Evolutionary conservation across 139 green algal species (phyloP).

Genomic region (Astrephomene gubernaculifera): DNA sequence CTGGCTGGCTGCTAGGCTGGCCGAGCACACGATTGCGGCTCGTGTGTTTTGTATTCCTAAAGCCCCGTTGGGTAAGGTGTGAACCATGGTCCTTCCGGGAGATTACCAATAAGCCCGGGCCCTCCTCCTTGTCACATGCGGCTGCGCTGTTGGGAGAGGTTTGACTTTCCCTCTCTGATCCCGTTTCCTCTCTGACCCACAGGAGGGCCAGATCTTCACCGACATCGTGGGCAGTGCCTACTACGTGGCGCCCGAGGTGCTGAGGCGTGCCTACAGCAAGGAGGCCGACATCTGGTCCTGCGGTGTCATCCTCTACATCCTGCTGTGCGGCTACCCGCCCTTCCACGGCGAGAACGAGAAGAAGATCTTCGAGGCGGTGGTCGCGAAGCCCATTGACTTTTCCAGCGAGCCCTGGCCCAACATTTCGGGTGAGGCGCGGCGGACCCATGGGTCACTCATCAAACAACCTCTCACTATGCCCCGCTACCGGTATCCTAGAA

Average conservation of each 20-base stretch:
- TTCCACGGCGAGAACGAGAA: conserved; percentile 96
- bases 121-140: too few relatives aligned
- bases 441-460: too few relatives aligned
- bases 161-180: too few relatives aligned
- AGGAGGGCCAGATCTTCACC: conserved; percentile 70
- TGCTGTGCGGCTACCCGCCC: conserved; percentile 91
- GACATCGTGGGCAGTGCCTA: conserved; percentile 94
- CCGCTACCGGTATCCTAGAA: too few relatives aligned
- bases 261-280: conserved; percentile 76
- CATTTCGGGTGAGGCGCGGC: conserved; percentile 63
- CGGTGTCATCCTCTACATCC: conserved; percentile 98
- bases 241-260: conserved; percentile 89
- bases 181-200: not conserved
- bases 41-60: too few relatives aligned
- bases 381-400: conserved; percentile 80
- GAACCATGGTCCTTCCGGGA: too few relatives aligned
- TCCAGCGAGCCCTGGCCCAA: conserved; percentile 78
- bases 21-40: too few relatives aligned
- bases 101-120: too few relatives aligned
- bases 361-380: conserved; percentile 87
- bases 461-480: too few relatives aligned
- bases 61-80: too few relatives aligned
- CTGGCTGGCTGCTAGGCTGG: too few relatives aligned
- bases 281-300: conserved; percentile 95
- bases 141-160: too few relatives aligned